phyloP scores from a whole-genome alignment of 2,329 filamentous ascomycete species.

The Fusarium sp. region DNA sequence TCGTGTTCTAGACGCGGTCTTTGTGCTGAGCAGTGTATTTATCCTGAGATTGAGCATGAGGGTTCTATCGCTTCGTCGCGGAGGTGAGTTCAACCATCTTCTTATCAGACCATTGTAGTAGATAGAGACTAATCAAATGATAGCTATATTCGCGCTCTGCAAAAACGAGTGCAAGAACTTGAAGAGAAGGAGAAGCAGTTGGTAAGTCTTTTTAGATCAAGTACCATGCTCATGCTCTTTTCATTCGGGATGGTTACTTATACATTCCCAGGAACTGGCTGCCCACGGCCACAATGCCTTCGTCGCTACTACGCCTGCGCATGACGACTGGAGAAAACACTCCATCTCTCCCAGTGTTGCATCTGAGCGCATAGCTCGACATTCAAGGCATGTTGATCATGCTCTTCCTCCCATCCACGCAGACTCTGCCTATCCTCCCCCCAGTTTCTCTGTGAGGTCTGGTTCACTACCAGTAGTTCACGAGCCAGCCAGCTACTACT shows the following conservation, averaged over 20 bases:
- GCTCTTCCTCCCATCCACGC: constrained; percentile 42
- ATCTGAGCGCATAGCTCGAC: constrained; percentile 35
- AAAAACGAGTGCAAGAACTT: constrained; percentile 48
- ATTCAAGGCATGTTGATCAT: constrained; percentile 33
- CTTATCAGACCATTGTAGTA: background rate
- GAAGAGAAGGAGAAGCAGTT: constrained; percentile 46
- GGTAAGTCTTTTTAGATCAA: constrained; percentile 33
- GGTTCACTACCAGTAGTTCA: constrained; percentile 37
- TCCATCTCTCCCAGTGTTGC: constrained; percentile 36
- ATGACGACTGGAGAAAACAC: constrained; percentile 44
- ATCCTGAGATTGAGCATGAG: constrained; percentile 49
- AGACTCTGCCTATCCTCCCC: constrained; percentile 33
- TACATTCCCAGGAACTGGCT: constrained; percentile 30
- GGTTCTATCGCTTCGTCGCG: constrained; percentile 48
- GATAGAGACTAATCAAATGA: constrained; percentile 8
- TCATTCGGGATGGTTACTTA: constrained; percentile 9
- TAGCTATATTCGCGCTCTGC: constrained; percentile 48
- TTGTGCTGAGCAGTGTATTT: constrained; percentile 45
- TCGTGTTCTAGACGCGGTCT: constrained; percentile 46
- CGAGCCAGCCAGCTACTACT: constrained; percentile 40
- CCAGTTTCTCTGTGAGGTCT: constrained; percentile 24
- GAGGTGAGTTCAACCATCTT: constrained; percentile 37
- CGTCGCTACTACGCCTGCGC: constrained; percentile 34
- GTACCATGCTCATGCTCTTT: constrained; percentile 4
- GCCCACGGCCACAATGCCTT: constrained; percentile 33